Evolutionary conservation across 441 rosid species (phyloP), one percentile per base, ranked within the genome.

Genomic region (Syzygium malaccense): DNA sequence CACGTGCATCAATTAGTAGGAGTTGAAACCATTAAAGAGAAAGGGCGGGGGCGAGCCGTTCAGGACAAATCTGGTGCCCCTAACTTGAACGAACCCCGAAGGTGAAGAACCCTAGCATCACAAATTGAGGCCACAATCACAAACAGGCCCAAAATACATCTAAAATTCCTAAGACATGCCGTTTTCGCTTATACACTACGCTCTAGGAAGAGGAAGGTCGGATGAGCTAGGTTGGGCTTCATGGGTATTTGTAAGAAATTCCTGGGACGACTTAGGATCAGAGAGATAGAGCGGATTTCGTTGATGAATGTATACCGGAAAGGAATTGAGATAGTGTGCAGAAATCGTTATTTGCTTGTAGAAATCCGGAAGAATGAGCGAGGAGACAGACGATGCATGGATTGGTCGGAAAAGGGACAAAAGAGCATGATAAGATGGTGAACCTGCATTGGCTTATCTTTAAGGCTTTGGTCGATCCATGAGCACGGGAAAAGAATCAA

Each of bases 11-110:
- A 93, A 89, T 94, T 95, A 93, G 51, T 93, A 94, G 6, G 94
- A 93, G 88, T 93, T 93, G 88, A 93, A 93, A 17, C 94, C 96
- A 79, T 91, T 93, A 83, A 92, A 93, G 85, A 92, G 90, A 86
- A 93, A 93, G 41, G 92, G 92, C 53, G 92, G 93, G 41, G 92
- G 92, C 53, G 92, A 88, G 1, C 93, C 93, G 9, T 92, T 88
- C 30, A 91, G 88, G 49, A 91, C 90, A 58, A 94, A 93, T 18
- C 90, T 93, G 23, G 91, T 83, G 4, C 60, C 90, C 85, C 88
- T 87, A 19, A 88, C 92, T 87, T 85, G 87, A 84, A 92, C 91
- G 88, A 93, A 93, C 32, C 87, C 89, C 26, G n/a, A 9, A 84
- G 68, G 48, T 53, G 23, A 57, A 49, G 37, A 83, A 54, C 28